Base-by-base conservation (phyloP, 306 rosid genomes). In the Cicer pinnatifidum region DNA sequence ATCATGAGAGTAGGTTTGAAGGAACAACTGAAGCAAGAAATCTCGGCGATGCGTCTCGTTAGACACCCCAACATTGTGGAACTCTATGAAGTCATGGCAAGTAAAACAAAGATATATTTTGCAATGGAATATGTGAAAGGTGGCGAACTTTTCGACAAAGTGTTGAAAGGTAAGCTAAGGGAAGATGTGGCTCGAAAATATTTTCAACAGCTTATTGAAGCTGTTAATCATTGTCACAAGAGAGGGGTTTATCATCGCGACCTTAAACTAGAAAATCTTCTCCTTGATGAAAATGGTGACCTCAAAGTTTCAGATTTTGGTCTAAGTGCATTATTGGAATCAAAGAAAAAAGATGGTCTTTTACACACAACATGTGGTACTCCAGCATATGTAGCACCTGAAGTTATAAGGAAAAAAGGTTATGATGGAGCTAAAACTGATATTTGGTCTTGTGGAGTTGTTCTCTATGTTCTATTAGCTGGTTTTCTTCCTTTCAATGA, bases 391-490 rank as follows among this genome's bases (percentile, higher is more conserved):
- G 96, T 88, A 0, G 89, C 93, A 3, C 87, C 96, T 5, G 89
- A 90, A 47, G 87, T 88, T 20, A 84, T 88, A 50, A 79, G 33
- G 76, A 84, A 66, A 46, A 84, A 81, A 83, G 93, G 96, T 2
- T 92, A 92, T 57, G 92, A 85, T 57, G 96, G 96, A 4, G 89
- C 90, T 9, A 87, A 80, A 56, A 87, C 90, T 1, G 97, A 89
- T 57, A 89, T 77, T 15, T 89, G 97, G 96, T 92, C 93, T 0
- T 89, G 93, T 72, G 93, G 97, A 9, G 93, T 91, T 4, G 78
- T 89, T 38, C 86, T 92, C 8, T 92, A 60, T 71, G 90, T 88
- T 78, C 89, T 92, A 2, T 65, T 89, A 57, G 91, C 92, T 3
- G 96, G 94, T 1, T 85, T 38, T 80, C 87, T 88, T 67, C 97